Base-by-base conservation (phyloP, 2,329 filamentous ascomycete species). In the Microascus cirrosus region DNA sequence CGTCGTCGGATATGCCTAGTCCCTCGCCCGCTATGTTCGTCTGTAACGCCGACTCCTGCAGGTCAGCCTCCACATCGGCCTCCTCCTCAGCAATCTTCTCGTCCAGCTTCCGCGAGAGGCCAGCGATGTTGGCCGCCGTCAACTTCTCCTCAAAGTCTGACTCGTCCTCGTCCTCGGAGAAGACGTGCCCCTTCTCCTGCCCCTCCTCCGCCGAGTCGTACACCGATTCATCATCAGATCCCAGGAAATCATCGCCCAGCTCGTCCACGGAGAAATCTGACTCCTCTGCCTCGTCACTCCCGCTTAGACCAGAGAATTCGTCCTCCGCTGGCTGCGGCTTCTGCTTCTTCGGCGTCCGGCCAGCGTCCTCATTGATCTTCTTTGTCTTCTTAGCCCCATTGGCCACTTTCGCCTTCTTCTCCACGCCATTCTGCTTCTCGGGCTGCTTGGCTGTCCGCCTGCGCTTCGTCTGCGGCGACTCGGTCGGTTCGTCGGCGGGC, bases 101-200 rank as follows among this genome's bases (percentile, higher is more conserved):
- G 69, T 99, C 93, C 59, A 99, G 74, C 70, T 91, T 93, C 65
- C 85, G 81, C 58, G 93, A 92, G 58, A 99, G 76, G 59, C 94
- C 94, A 65, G 87, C 94, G 62, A 99, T 97, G 71, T 99, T 99
- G 61, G 94, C 94, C 1, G 92, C 92, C 56, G 90, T 99, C 63
- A 99, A 80, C 69, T 86, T 87, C 73, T 96, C 92, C 73, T 96
- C 90, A 5, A 84, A 86, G 65, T 95, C 90, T 1, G 88, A 92
- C 56, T 91, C 86, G 62, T 93, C 89, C 65, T 95, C 91, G 67
- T 97, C 93, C 62, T 97, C 94, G 0, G 94, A 97, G 78, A 95
- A 99, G 78, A 96, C 90, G 62, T 86, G 83, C 10, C 22, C 10
- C 65, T 80, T 74, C 63, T 80, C 69, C 50, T 39, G 45, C 57